Evolutionary conservation across 1,284 basidiomycete species (phyloP), one percentile per base, ranked within the genome.

Genomic region (Heliocybe sulcata): DNA sequence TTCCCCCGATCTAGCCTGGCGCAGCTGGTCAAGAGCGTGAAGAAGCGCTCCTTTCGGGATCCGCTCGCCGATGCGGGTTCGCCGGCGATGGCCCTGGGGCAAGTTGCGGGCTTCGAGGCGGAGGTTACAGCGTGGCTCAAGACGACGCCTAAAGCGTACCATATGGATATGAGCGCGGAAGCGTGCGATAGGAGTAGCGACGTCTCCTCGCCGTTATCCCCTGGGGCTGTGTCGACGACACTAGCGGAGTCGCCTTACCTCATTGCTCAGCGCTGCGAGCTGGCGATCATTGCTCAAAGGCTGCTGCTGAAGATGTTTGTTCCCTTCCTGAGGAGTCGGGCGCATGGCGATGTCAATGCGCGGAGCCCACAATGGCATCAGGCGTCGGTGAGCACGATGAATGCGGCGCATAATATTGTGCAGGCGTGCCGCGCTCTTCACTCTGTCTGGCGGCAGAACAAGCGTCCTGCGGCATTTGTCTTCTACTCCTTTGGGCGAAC

Each of bases 301-400:
- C 64, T 87, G 51, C 72, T 86, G 55, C 69, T 89, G 59, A 82
- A 80, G 65, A 70, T 81, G 9, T 88, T 85, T 64, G 64, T 82
- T n/a, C 86, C 87, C 0, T 86, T 87, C 67, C 64, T 87, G 54
- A 77, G 70, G 68, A 61, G 68, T 60, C 54, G 59, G 63, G 9
- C n/a, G 20, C 47, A 49, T 11, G 22, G 23, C 10, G 22, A 25
- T 12, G 61, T 56, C 58, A 59, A 61, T 56, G 57, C 63, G 23
- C 54, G 61, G 31, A 54, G 59, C 47, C 52, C 63, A 56, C 60
- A 71, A 16, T 64, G 65, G 12, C 72, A 78, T 57, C 78, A 79
- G 56, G 82, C 83, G 1, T 74, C 75, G 8, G 71, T 81, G 20
- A 79, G 80, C 3, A 76, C 77, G 29, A 71, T 85, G 51, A 78